Base-by-base conservation (phyloP, 2,329 filamentous ascomycete genomes). In the Nigrospora oryzae region DNA sequence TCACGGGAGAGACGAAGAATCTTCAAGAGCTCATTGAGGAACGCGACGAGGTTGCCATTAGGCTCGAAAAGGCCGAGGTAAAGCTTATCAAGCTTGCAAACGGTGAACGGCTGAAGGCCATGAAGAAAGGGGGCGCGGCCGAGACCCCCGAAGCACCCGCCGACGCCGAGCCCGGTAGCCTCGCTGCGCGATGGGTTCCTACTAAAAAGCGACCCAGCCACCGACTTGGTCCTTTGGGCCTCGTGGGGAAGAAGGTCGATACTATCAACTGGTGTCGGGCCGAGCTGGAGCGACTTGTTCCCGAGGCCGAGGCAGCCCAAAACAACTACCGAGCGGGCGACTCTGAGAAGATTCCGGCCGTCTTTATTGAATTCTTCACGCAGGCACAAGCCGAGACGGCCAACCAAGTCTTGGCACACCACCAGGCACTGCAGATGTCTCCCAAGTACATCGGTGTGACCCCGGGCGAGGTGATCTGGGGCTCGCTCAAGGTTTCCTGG, bases 191-290 rank as follows among this genome's bases (percentile, higher is more conserved):
- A 51, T 95, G 86, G 82, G 69, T 95, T 35, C 74, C 81, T 14
- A 68, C 72, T 11, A 84, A 87, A 63, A 75, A 89, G 54, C 79
- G 89, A 37, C 89, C 89, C 2, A 82, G 84, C 2, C 89, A 95
- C 60, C 76, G 77, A 43, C 68, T 83, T 45, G 86, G 84, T 60
- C 72, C 75, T 6, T 63, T 93, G 17, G 78, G 77, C 14, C 72
- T 86, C 39, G 77, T 90, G 52, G 86, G 89, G 53, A 83, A 89
- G 60, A 93, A 95, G 63, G 90, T 96, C 14, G 93, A 98, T 66
- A 93, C 89, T 0, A 96, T 98, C 63, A 81, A 91, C 50, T 96
- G 86, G 85, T 86, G 82, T 51, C 85, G 93, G 42, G 71, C 74
- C 1, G 85, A 94, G 63, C 79, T 96, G 43, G 78, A 84, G 51